Percentiles rank a stretch among this genome's conserved stretches.
Evolutionary conservation across 106 monocot species (phyloP).

Genomic region (Platanthera guangdongensis): DNA sequence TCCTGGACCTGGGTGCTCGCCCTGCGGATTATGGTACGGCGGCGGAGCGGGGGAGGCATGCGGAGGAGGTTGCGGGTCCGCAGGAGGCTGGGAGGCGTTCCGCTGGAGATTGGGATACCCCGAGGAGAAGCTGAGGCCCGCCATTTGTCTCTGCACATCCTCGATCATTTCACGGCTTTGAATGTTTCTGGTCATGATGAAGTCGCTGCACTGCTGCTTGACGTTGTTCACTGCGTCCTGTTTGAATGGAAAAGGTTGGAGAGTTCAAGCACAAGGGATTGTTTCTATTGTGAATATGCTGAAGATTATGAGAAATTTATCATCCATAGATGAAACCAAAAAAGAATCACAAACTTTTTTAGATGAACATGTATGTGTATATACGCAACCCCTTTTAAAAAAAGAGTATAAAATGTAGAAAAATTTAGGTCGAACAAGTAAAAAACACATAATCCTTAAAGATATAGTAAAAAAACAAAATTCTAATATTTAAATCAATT

Average conservation of each 20-base stretch:
- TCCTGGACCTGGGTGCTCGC: slow-evolving; percentile 43
- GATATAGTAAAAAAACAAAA: no score
- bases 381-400: no score
- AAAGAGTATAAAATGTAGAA: no score
- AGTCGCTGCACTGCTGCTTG: slow-evolving; percentile 95
- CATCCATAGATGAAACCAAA: no score
- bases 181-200: slow-evolving; percentile 79
- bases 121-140: slow-evolving; percentile 62
- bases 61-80: slow-evolving; percentile 18
- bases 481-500: no score
- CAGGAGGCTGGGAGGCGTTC: slow-evolving; percentile 15
- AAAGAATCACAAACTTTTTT: no score
- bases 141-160: slow-evolving; percentile 73
- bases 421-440: no score
- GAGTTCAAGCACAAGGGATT: neutral
- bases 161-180: slow-evolving; percentile 89
- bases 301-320: no score
- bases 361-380: no score
- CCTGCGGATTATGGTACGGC: slow-evolving; percentile 19
- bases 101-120: slow-evolving; percentile 27
- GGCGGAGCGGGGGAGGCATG: slow-evolving; percentile 20
- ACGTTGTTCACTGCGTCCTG: slow-evolving; percentile 89
- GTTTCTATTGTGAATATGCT: no score
- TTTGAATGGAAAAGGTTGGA: slow-evolving; percentile 1
- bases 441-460: no score